Base-by-base conservation (phyloP, 2,329 filamentous ascomycete species). In the Trichoderma sp. region DNA sequence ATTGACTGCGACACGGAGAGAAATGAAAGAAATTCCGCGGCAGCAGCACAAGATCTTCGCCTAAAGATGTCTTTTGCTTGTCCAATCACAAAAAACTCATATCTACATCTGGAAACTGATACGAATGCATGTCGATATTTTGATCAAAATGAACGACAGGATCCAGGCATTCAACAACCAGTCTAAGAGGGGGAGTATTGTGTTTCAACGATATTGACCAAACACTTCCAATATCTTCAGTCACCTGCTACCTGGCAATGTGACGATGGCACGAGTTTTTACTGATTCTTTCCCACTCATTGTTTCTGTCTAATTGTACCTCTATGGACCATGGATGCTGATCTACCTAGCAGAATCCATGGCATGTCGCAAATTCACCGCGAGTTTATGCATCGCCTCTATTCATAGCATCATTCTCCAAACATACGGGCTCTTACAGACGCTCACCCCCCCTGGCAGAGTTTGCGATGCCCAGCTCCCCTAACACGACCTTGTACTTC, bases 401-500 rank as follows among this genome's bases (percentile, higher is more conserved):
- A 45, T 54, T 5, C 35, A 32, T 37, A n/a, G 29, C 39, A 54
- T 10, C 22, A n/a, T 22, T 17, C 17, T 13, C 39, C 37, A 45
- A 22, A 35, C 32, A 32, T 13, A 2, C 50, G 17, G 17, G 13
- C 22, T 53, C 35, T 53, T 34, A 67, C 64, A 65, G 9, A 29
- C 50, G 50, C 63, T 65, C 63, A n/a, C 27, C 10, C 34, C 27
- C 37, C 29, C 32, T 65, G 22, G 15, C 29, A 52, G 63, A 45
- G 17, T 17, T 74, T 42, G 74, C 73, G 35, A 75, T 64, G 0
- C 76, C 79, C 80, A 84, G 81, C 70, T 80, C 78, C 69, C 73
- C 76, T 72, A 89, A 72, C 12, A 82, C 83, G 56, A 76, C 75
- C 67, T 85, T 86, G 74, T 94, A 88, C 81, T 85, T 82, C 72